Conservation (phyloP, 208 protist genomes). For the Leishmania arabica region DNA sequence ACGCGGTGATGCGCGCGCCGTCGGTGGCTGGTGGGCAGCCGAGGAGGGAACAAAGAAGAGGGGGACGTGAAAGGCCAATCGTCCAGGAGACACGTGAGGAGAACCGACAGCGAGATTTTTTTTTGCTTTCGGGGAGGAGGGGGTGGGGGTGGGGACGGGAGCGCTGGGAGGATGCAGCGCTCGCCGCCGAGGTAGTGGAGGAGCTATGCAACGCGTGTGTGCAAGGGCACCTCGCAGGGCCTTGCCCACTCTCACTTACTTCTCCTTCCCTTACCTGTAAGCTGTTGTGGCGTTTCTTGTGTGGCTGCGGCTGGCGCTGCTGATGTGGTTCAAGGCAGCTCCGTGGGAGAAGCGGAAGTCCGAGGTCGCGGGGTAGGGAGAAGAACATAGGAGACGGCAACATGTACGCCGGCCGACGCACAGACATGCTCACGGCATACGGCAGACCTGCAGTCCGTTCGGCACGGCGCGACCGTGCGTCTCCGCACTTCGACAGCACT, state of each 20-base stretch:
- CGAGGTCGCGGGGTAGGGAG: no score
- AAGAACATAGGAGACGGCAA: neutral
- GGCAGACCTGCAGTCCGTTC: neutral
- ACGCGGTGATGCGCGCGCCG: neutral
- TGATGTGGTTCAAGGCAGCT: neutral
- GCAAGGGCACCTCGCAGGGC: neutral
- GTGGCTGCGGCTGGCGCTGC: neutral
- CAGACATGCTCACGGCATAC: neutral
- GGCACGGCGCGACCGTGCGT: neutral
- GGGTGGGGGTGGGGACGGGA: neutral
- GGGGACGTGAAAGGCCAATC: neutral
- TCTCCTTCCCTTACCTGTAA: neutral
- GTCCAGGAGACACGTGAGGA: no score
- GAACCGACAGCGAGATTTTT: no score
- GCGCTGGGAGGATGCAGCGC: neutral
- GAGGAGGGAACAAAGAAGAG: neutral
- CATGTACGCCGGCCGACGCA: neutral
- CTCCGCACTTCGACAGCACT: neutral
- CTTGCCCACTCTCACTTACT: neutral
- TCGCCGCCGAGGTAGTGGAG: neutral
- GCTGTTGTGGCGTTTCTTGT: neutral
- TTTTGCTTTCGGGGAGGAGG: neutral
- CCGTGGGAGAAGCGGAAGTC: neutral
- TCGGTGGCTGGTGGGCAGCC: neutral
- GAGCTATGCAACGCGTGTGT: neutral